These are phyloP conservation scores for Isabelozyma rhagii DNA, from an alignment of 805 yeast genomes.

Conservation along the genomic window DNA sequence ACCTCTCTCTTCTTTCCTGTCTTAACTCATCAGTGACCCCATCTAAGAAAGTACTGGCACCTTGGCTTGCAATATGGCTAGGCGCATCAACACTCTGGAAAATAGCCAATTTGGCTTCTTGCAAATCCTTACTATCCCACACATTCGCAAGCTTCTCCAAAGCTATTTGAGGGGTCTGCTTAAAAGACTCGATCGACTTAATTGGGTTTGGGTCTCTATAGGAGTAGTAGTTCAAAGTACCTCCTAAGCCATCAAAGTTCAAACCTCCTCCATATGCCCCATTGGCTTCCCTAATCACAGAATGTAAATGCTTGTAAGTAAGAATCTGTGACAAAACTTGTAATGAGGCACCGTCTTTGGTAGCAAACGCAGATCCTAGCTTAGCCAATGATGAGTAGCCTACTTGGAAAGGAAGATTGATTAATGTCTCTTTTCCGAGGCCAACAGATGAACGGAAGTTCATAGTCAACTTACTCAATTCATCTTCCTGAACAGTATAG, in stretches of 20 bases:
- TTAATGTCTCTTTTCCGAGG: conserved; percentile 36
- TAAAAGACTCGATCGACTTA: conserved; percentile 62
- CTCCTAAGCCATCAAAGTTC: conserved; percentile 74
- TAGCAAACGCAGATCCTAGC: conserved; percentile 62
- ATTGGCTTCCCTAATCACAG: conserved; percentile 89
- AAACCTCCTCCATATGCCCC: conserved; percentile 99
- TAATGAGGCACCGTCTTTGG: conserved; percentile 78
- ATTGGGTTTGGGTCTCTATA: conserved; percentile 91
- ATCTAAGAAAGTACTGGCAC: conserved; percentile 59
- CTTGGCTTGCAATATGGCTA: conserved; percentile 74
- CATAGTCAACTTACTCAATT: conserved; percentile 12
- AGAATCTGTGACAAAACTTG: conserved; percentile 78
- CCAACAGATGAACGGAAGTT: conserved; percentile 12
- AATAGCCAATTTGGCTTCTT: conserved; percentile 85
- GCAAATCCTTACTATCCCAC: conserved; percentile 66
- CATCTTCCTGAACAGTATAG: conserved; percentile 5
- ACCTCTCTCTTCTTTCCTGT: conserved; percentile 72
- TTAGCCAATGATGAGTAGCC: conserved; percentile 72
- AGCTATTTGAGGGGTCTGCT: conserved; percentile 46
- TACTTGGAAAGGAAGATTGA: conserved; percentile 84
- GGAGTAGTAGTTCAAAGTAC: conserved; percentile 77
- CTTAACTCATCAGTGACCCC: conserved; percentile 76
- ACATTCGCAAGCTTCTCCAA: conserved; percentile 26
- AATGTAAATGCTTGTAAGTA: conserved; percentile 80
- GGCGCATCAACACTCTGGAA: conserved; percentile 95